Evolutionary conservation across 768 basidiomycete species (phyloP).

Genomic region (Albatrellus ellisii): DNA sequence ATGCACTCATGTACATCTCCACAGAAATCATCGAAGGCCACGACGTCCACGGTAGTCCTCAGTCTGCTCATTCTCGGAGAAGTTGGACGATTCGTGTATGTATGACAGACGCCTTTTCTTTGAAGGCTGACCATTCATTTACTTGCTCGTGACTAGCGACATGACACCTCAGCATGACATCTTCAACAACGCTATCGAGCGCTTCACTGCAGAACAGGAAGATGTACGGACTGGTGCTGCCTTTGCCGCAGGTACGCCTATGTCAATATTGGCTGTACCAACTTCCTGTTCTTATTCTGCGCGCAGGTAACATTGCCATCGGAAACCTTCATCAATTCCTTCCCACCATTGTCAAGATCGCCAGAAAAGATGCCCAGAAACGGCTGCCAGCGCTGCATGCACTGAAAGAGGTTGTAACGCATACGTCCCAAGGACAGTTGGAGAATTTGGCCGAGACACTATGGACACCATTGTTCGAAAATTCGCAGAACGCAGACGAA

Average conservation of each 20-base stretch:
- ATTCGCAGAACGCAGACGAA: constrained; percentile 84
- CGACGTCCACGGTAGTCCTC: constrained; percentile 57
- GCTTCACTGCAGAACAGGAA: constrained; percentile 69
- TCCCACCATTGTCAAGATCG: constrained; percentile 68
- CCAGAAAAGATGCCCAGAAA: constrained; percentile 63
- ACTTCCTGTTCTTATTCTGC: background rate
- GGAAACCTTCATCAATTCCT: constrained; percentile 85
- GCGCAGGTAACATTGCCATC: constrained; percentile 82
- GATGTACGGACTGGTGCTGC: constrained; percentile 85
- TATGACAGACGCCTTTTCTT: constrained; percentile 4
- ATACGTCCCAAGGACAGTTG: constrained; percentile 74
- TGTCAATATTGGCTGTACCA: background rate
- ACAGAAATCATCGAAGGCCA: constrained; percentile 36
- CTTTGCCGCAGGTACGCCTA: constrained; percentile 69
- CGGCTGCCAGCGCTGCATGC: constrained; percentile 83
- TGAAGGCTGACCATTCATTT: background rate
- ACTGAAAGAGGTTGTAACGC: constrained; percentile 91
- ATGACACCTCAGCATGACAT: constrained; percentile 73
- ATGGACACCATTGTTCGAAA: constrained; percentile 87
- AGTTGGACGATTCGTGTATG: constrained; percentile 81
- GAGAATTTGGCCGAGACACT: constrained; percentile 80
- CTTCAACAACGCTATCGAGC: constrained; percentile 60
- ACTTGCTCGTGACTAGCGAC: too few relatives aligned
- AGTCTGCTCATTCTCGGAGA: constrained; percentile 87
- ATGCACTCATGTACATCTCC: background rate